Evolutionary conservation across 106 monocot genomes (phyloP), one percentile per base, ranked within the genome.

Genomic region (Posidonia australis): DNA sequence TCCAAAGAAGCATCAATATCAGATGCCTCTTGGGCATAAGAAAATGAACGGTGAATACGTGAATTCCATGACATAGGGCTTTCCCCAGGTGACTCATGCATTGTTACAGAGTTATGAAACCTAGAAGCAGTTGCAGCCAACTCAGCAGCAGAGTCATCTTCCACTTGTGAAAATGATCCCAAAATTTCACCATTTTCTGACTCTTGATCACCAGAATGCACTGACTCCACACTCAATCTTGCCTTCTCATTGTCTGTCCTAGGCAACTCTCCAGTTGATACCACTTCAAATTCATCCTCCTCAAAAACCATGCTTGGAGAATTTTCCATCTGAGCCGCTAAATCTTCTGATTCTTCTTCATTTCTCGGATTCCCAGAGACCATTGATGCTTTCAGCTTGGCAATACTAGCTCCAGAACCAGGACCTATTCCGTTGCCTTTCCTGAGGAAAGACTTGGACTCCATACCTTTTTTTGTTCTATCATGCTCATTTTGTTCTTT

Each of bases 1-100:
- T 92, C 82, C 14, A 76, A 57, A 52, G 83, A 79, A 67, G 74
- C 86, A 70, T 91, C 83, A 36, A 70, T 26, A 67, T 86, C 83
- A n/a, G 79, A 86, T 70, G 81, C 68, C 67, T 93, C 85, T 20
- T 82, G 74, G 49, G 77, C 70, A 72, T 83, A 83, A 70, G 78
- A 71, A 74, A 82, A 82, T 42, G 76, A 71, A 29, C 79, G 79
- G 21, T 82, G 59, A 51, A 43, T 27, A 20, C 28, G 74, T 20
- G 78, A 84, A 51, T 81, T 85, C 84, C 88, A 85, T 25, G 83
- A 82, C 67, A 73, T 68, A 20, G 82, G 74, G 45, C 79, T 83
- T 70, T 77, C 81, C 57, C 58, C 78, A 47, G 85, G 70, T 70
- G 80, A 84, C 28, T 82, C 79, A 22, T 63, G 82, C 32, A 65